These are phyloP conservation scores for Raddia guianensis DNA, from an alignment of 176 grass and related monocot species.

Conservation along the genomic window DNA sequence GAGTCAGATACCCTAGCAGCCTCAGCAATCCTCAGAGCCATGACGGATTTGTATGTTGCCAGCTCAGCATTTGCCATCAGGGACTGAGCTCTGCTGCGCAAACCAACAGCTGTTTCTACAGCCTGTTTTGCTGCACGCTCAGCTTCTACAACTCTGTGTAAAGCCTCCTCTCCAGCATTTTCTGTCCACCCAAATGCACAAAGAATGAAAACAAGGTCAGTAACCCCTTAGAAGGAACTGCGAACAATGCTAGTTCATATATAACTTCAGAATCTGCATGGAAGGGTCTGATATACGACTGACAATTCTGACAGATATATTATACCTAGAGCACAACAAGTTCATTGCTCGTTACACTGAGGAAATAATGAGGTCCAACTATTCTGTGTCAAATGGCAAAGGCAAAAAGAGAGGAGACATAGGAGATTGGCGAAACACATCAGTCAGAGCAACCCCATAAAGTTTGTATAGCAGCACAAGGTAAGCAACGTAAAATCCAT, in stretches of 20 bases:
- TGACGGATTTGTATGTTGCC: constrained; percentile 55
- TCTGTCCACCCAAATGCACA: constrained; percentile 46
- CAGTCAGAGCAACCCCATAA: background rate
- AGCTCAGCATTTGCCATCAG: constrained; percentile 65
- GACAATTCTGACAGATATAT: background rate
- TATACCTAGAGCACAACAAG: background rate
- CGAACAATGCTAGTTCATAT: background rate
- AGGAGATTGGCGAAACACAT: background rate
- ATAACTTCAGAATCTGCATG: background rate
- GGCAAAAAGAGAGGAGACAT: background rate
- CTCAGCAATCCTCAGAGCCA: constrained; percentile 61
- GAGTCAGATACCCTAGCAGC: constrained; percentile 40
- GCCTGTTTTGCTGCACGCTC: constrained; percentile 54
- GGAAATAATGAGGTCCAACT: background rate
- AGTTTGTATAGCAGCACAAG: background rate
- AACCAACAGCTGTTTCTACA: constrained; percentile 43
- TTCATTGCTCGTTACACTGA: background rate
- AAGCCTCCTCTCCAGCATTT: constrained; percentile 52
- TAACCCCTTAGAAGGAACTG: background rate
- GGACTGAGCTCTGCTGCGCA: constrained; percentile 58
- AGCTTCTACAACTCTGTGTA: constrained; percentile 66
- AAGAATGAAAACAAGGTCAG: constrained; percentile 19
- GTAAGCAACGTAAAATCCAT: background rate
- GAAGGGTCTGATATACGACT: background rate
- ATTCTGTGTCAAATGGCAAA: background rate